Percentiles rank a stretch among this genome's conserved stretches.
These are phyloP conservation scores for Zymoseptoria crescenta DNA, from an alignment of 2,329 filamentous ascomycete species.

Conservation along the genomic window DNA sequence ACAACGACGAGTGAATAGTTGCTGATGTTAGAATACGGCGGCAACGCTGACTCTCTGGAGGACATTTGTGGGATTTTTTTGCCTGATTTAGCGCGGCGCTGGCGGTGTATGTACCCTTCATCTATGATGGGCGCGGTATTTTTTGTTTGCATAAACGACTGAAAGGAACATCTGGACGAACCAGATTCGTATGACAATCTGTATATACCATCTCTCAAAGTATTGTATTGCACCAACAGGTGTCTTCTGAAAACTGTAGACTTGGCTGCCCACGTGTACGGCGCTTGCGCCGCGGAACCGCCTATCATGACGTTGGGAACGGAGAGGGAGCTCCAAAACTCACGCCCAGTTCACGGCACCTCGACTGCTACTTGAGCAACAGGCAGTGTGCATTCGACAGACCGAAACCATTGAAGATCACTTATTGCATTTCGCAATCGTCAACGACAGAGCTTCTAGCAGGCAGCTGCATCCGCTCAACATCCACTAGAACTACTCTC, in stretches of 20 bases:
- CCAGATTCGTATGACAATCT: not conserved
- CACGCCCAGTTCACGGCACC: not conserved
- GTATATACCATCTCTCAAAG: too few relatives aligned
- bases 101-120: constrained; percentile 3
- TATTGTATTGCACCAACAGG: too few relatives aligned
- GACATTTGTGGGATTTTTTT: not conserved
- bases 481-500: not conserved
- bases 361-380: not conserved
- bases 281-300: not conserved
- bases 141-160: not conserved
- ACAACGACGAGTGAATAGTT: not conserved
- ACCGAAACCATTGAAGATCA: not conserved
- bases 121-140: not conserved
- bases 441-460: not conserved
- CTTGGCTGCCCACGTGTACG: not conserved
- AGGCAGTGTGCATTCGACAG: not conserved
- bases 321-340: not conserved
- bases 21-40: not conserved
- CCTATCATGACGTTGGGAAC: not conserved
- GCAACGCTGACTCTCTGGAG: not conserved
- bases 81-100: constrained; percentile 8
- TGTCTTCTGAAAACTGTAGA: not conserved
- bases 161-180: not conserved
- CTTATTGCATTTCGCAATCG: not conserved
- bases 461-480: not conserved